Evolutionary conservation across 2,329 filamentous ascomycete species (phyloP), one percentile per base, ranked within the genome.

Genomic region (Hypoxylon sp.): DNA sequence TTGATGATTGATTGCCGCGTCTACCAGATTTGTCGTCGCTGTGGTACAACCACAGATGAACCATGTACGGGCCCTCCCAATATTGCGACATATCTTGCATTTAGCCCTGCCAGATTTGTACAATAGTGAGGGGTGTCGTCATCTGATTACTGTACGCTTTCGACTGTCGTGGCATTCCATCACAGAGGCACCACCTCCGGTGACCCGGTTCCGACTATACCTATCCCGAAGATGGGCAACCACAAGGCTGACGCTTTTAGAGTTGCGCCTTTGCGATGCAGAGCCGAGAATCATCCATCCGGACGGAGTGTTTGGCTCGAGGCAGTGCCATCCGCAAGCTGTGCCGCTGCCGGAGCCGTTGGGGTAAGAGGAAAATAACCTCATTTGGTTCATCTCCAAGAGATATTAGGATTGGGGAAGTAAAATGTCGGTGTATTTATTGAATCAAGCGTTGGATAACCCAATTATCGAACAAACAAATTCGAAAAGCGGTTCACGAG

Each of bases 71-170:
- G 42, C 40, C 23, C 41, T 43, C 43, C 30, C 55, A 54, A 55
- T 55, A 51, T 51, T 55, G 47, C 43, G 47, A 55, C 55, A 52
- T 52, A 29, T 46, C 43, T 12, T 51, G 42, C 51, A 47, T 30
- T 23, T 25, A 26, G 35, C 47, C 43, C 27, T 42, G 47, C 35
- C 35, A 38, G 21, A 49, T 45, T 55, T 21, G 44, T 47, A 44
- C 38, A 20, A 35, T 40, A 51, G 35, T 43, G 55, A 55, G 51
- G 51, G 47, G 55, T 42, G 35, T 52, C 47, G 40, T 52, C 51
- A 57, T 52, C 51, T 46, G 55, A 58, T 58, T 58, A 58, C 55
- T 58, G 55, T 58, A 58, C 26, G 42, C 15, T n/a, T 23, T 49
- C 15, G 38, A 38, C 30, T 37, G 38, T 58, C 41, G 40, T 46